Conservation (phyloP, 306 rosid species). For the Acacia crassicarpa region DNA sequence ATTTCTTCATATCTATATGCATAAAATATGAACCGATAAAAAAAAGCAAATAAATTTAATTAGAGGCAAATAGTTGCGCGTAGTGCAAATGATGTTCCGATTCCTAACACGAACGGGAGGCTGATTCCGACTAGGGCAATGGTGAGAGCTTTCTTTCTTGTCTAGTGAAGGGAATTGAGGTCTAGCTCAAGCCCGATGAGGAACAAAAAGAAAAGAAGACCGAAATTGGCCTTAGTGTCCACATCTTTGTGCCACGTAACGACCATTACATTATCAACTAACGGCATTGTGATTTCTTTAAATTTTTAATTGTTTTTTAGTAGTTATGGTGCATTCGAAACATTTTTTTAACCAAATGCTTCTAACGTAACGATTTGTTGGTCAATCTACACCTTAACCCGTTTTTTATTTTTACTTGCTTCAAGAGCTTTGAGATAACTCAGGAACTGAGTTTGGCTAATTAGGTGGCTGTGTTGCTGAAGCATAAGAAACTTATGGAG, state of each 20-base stretch:
- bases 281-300: no score
- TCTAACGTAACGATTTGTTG: no score
- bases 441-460: constrained; percentile 63
- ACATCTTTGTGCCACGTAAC: background rate
- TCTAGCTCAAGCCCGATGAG: constrained; percentile 65
- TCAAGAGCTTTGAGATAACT: background rate
- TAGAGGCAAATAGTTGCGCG: no score
- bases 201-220: constrained; percentile 71
- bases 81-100: constrained; percentile 61
- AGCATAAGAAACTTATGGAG: constrained; percentile 49
- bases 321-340: no score
- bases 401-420: background rate
- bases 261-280: no score
- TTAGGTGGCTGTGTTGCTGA: constrained; percentile 60
- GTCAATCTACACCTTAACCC: no score
- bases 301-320: no score
- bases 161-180: background rate
- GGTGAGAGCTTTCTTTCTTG: no score
- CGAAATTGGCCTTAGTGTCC: constrained; percentile 68
- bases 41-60: no score
- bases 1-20: no score
- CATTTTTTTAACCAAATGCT: no score
- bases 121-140: constrained; percentile 37
- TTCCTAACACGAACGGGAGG: constrained; percentile 62
- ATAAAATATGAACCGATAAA: no score